Percentiles rank a stretch among this genome's conserved stretches.
Evolutionary conservation across 2,329 filamentous ascomycete genomes (phyloP).

Genomic region (Ophiocordyceps camponoti-saundersi): DNA sequence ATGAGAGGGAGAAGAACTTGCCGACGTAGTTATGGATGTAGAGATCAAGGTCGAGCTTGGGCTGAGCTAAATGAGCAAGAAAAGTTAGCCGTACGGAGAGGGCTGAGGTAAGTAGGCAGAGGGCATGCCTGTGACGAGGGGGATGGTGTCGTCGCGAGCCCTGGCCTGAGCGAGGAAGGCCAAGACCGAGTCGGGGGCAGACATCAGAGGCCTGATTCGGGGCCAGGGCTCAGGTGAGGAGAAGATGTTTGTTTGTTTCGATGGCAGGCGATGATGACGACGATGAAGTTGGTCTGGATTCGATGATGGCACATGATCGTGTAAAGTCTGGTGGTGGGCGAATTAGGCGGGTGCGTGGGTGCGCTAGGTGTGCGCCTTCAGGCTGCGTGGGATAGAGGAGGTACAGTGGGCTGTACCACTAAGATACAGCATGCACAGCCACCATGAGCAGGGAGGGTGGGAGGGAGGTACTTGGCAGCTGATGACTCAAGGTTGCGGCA

Average conservation of each 20-base stretch:
- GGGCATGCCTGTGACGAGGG: slow-evolving; percentile 23
- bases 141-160: slow-evolving; percentile 24
- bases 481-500: not conserved
- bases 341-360: too few species aligned
- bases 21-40: slow-evolving; percentile 84
- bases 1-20: slow-evolving; percentile 17
- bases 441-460: too few species aligned
- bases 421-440: too few species aligned
- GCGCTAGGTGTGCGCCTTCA: too few species aligned
- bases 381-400: too few species aligned
- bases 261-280: too few species aligned
- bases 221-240: not conserved
- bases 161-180: slow-evolving; percentile 29
- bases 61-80: slow-evolving; percentile 37
- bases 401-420: too few species aligned
- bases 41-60: slow-evolving; percentile 80
- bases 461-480: not conserved
- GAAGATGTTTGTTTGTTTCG: not conserved
- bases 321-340: too few species aligned
- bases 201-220: slow-evolving; percentile 12
- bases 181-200: slow-evolving; percentile 15
- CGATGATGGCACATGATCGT: too few species aligned
- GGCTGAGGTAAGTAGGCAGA: not conserved
- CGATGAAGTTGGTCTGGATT: too few species aligned
- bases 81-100: not conserved